phyloP scores from a whole-genome alignment of 2,329 filamentous ascomycete species.

The Rasamsonia emersonii region DNA sequence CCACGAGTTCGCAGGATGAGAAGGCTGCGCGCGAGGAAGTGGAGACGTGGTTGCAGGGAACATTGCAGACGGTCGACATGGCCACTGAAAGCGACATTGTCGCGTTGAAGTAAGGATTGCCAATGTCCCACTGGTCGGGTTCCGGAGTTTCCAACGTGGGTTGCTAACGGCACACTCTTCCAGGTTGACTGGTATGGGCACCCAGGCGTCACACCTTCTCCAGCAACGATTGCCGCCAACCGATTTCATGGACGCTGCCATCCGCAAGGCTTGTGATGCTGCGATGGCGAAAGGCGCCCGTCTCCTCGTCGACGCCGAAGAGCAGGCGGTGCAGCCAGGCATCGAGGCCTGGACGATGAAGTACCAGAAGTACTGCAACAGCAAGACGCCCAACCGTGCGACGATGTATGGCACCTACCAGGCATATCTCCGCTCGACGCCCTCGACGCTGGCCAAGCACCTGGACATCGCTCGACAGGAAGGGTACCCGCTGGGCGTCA shows the following conservation, averaged over 20 bases:
- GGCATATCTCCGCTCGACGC: conserved; percentile 44
- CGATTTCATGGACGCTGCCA: conserved; percentile 31
- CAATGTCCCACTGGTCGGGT: conserved; percentile 5
- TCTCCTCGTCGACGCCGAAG: conserved; percentile 47
- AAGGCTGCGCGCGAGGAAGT: conserved; percentile 26
- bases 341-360: conserved; percentile 47
- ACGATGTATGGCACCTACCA: conserved; percentile 51
- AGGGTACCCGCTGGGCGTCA: conserved; percentile 44
- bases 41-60: conserved; percentile 44
- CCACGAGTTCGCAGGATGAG: conserved; percentile 20
- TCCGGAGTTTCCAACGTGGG: background rate
- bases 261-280: conserved; percentile 36
- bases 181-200: conserved; percentile 43
- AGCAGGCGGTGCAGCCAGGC: conserved; percentile 42
- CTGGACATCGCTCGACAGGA: conserved; percentile 38
- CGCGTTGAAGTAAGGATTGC: conserved; percentile 39
- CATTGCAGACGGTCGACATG: conserved; percentile 46
- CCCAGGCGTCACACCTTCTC: conserved; percentile 33
- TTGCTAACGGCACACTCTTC: conserved; percentile 4
- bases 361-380: conserved; percentile 46
- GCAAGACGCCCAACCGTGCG: conserved; percentile 32
- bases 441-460: conserved; percentile 37
- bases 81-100: conserved; percentile 44
- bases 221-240: conserved; percentile 32
- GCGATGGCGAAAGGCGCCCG: conserved; percentile 36